These are phyloP conservation scores for Cryptococcus sp. DNA, from an alignment of 1,284 basidiomycete species.

Conservation along the genomic window DNA sequence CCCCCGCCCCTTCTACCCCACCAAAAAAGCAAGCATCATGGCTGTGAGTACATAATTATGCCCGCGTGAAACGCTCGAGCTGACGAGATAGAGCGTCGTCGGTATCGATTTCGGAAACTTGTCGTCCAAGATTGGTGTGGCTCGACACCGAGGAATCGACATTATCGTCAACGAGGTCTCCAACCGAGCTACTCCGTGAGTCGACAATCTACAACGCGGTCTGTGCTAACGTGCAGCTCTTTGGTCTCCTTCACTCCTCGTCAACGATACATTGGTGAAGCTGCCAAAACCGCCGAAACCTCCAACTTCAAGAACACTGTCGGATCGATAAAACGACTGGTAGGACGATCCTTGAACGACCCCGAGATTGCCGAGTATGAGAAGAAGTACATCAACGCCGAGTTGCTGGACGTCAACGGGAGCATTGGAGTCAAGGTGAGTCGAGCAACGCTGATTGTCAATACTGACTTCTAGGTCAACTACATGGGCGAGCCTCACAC, in stretches of 20 bases:
- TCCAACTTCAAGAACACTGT: slow-evolving; percentile 95
- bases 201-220: no score
- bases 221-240: slow-evolving; percentile 54
- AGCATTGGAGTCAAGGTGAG: slow-evolving; percentile 75
- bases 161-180: slow-evolving; percentile 94
- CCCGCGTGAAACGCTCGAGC: not conserved
- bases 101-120: slow-evolving; percentile 87
- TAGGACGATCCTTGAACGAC: slow-evolving; percentile 70
- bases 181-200: slow-evolving; percentile 86
- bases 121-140: slow-evolving; percentile 89
- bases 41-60: slow-evolving; percentile 22
- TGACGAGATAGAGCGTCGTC: slow-evolving; percentile 57
- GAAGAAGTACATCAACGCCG: slow-evolving; percentile 81
- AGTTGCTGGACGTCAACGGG: slow-evolving; percentile 73
- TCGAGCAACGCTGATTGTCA: slow-evolving; percentile 7
- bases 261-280: slow-evolving; percentile 80
- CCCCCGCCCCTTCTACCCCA: not conserved
- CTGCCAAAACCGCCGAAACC: slow-evolving; percentile 94
- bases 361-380: slow-evolving; percentile 73
- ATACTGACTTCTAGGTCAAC: slow-evolving; percentile 66
- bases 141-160: slow-evolving; percentile 86
- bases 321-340: slow-evolving; percentile 79
- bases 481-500: slow-evolving; percentile 72
- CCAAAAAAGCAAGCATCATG: slow-evolving; percentile 19
- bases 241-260: slow-evolving; percentile 85